These are phyloP conservation scores for Ogataea glucozyma DNA, from an alignment of 805 yeast genomes.

Conservation along the genomic window DNA sequence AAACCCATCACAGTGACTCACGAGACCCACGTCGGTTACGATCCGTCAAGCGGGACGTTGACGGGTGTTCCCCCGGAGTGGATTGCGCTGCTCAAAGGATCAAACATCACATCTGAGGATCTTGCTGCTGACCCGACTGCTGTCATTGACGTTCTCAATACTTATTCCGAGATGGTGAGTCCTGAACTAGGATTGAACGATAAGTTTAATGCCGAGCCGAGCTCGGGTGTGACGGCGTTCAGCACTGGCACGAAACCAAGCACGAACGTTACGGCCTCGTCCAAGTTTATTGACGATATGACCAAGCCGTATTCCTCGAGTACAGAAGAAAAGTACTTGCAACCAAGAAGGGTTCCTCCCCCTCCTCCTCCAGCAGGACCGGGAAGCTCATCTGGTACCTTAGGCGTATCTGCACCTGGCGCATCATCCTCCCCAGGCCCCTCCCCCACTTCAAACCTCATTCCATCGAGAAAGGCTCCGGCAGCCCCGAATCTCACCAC, in stretches of 20 bases:
- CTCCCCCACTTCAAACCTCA: slow-evolving; percentile 24
- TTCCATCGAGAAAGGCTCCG: slow-evolving; percentile 46
- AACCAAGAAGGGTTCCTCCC: slow-evolving; percentile 39
- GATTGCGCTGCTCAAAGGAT: slow-evolving; percentile 55
- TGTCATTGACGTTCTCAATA: slow-evolving; percentile 60
- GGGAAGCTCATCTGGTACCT: too few relatives aligned
- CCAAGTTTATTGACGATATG: slow-evolving; percentile 30
- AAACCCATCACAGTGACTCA: slow-evolving; percentile 95
- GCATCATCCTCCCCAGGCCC: too few relatives aligned
- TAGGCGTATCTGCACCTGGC: too few relatives aligned
- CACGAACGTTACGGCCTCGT: slow-evolving; percentile 10
- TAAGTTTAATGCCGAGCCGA: slow-evolving; percentile 11
- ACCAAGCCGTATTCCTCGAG: slow-evolving; percentile 33
- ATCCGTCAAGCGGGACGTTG: slow-evolving; percentile 67
- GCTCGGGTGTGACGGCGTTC: slow-evolving; percentile 15
- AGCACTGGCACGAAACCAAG: slow-evolving; percentile 7
- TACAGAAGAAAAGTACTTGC: slow-evolving; percentile 29
- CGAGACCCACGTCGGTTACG: slow-evolving; percentile 85
- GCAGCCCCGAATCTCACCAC: slow-evolving; percentile 35
- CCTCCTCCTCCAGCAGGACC: too few relatives aligned
- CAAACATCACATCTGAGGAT: slow-evolving; percentile 62
- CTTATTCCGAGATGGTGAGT: slow-evolving; percentile 46
- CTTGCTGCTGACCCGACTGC: slow-evolving; percentile 66
- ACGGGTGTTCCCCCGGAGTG: slow-evolving; percentile 55
- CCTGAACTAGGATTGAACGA: slow-evolving; percentile 39